phyloP scores from a whole-genome alignment of 495 filamentous ascomycete genomes.

The Hypoxylon lienhwacheense region DNA sequence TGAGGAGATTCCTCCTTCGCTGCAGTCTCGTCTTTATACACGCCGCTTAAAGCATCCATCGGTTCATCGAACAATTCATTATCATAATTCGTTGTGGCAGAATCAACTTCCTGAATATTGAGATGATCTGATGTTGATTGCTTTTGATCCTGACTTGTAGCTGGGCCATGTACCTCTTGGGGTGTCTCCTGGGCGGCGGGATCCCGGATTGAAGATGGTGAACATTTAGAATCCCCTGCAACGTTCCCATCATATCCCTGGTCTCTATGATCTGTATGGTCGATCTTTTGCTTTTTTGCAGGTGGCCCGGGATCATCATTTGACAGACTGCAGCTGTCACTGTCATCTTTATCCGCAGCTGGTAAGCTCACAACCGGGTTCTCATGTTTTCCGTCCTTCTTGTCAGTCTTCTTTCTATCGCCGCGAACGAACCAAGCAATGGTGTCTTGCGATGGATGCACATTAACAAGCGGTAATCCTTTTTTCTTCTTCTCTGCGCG shows the following conservation, averaged over 20 bases:
- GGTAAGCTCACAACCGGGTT: conserved; percentile 11
- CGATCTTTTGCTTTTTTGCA: conserved; percentile 29
- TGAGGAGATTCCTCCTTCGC: neutral
- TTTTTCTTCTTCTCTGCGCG: conserved; percentile 44
- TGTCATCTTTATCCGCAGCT: conserved; percentile 1
- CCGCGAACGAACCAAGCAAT: conserved; percentile 47
- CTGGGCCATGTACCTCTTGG: neutral
- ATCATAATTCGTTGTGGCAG: neutral
- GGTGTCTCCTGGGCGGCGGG: neutral
- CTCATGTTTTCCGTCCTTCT: conserved; percentile 28
- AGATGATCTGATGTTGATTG: neutral
- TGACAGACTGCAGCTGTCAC: conserved; percentile 7
- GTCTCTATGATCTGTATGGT: conserved; percentile 11
- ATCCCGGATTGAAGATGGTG: neutral
- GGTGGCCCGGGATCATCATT: conserved; percentile 18
- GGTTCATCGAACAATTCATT: conserved; percentile 19
- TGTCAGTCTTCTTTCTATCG: conserved; percentile 31
- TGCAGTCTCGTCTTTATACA: neutral
- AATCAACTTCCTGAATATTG: neutral
- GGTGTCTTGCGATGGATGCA: conserved; percentile 49
- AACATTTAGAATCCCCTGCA: conserved; percentile 9
- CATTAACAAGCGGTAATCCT: conserved; percentile 45
- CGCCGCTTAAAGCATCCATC: neutral
- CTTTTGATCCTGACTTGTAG: neutral
- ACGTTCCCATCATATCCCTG: conserved; percentile 9